These are phyloP conservation scores for Terana coerulea DNA, from an alignment of 768 basidiomycete species.

Conservation along the genomic window DNA sequence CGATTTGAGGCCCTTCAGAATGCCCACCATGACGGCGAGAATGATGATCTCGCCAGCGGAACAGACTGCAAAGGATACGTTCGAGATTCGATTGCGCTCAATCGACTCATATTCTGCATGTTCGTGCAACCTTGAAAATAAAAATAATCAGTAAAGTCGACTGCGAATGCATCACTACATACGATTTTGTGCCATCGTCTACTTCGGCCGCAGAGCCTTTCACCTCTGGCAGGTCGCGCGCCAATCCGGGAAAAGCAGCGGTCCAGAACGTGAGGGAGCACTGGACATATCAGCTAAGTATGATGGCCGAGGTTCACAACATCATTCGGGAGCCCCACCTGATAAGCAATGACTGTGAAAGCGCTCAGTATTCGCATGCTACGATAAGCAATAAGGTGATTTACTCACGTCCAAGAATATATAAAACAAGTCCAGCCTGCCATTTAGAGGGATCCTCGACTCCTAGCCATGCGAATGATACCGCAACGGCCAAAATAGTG, in stretches of 20 bases:
- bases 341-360: constrained; percentile 63
- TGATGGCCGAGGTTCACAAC: neutral
- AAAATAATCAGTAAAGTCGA: neutral
- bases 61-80: constrained; percentile 67
- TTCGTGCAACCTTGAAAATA: constrained; percentile 35
- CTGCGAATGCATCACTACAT: constrained; percentile 10
- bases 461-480: constrained; percentile 77
- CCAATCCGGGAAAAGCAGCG: constrained; percentile 76
- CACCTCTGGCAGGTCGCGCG: constrained; percentile 68
- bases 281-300: constrained; percentile 32
- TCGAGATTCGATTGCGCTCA: constrained; percentile 68
- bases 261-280: constrained; percentile 79
- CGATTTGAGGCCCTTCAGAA: constrained; percentile 60
- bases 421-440: constrained; percentile 57
- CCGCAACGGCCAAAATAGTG: constrained; percentile 58
- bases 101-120: constrained; percentile 59
- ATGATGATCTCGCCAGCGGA: constrained; percentile 70
- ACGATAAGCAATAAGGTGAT: neutral
- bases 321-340: constrained; percentile 32
- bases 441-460: constrained; percentile 63
- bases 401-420: constrained; percentile 58
- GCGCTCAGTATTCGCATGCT: constrained; percentile 13
- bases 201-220: constrained; percentile 43
- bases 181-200: constrained; percentile 46
- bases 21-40: constrained; percentile 71